phyloP scores from a whole-genome alignment of 116 monocot species.

The Zostera marina region DNA sequence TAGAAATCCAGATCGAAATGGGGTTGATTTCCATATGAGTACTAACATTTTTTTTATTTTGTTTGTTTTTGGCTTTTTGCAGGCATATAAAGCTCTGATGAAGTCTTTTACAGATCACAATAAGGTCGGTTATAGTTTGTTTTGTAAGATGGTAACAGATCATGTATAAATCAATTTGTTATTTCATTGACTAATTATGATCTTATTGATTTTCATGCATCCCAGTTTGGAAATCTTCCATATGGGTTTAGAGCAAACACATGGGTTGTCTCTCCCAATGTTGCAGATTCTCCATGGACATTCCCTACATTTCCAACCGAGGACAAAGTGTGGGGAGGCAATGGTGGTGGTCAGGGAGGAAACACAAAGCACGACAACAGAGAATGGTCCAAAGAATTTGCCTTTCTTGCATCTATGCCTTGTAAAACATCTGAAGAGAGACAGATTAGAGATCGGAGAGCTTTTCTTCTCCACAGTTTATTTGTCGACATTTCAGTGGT shows the following conservation, averaged over 20 bases:
- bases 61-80: slow-evolving; percentile 13
- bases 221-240: slow-evolving; percentile 97
- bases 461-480: slow-evolving; percentile 82
- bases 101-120: slow-evolving; percentile 91
- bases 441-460: slow-evolving; percentile 80
- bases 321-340: slow-evolving; percentile 81
- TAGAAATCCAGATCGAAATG: background rate
- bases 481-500: slow-evolving; percentile 79
- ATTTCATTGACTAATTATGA: background rate
- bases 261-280: slow-evolving; percentile 80
- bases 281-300: slow-evolving; percentile 39
- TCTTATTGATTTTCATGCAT: background rate
- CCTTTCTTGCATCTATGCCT: slow-evolving; percentile 69
- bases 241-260: slow-evolving; percentile 97
- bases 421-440: slow-evolving; percentile 91
- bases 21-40: background rate
- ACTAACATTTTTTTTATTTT: background rate
- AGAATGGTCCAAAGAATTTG: slow-evolving; percentile 67
- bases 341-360: slow-evolving; percentile 81
- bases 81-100: slow-evolving; percentile 90
- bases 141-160: background rate
- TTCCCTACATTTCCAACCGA: slow-evolving; percentile 72
- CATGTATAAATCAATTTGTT: background rate
- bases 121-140: no score
- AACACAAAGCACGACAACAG: slow-evolving; percentile 47